phyloP scores from a whole-genome alignment of 2,329 filamentous ascomycete genomes.

The Lachnellula arida region DNA sequence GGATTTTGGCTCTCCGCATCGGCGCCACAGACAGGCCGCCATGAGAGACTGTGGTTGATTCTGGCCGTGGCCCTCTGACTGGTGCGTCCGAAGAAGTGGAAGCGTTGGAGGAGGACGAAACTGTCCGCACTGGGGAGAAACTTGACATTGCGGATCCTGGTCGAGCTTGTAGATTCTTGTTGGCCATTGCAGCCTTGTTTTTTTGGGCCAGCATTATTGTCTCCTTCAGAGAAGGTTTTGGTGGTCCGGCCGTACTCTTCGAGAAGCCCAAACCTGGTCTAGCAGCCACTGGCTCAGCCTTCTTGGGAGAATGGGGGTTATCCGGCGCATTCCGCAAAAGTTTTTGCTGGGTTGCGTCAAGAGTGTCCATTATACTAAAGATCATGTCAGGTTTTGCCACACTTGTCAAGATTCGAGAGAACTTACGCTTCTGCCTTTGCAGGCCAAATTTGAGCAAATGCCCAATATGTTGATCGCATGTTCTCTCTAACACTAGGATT shows the following conservation, averaged over 20 bases:
- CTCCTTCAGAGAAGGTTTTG: slow-evolving; percentile 70
- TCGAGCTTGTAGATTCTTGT: slow-evolving; percentile 49
- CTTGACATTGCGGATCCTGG: slow-evolving; percentile 62
- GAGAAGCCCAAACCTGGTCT: slow-evolving; percentile 58
- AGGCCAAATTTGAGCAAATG: slow-evolving; percentile 73
- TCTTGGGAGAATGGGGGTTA: slow-evolving; percentile 69
- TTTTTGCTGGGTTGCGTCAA: slow-evolving; percentile 75
- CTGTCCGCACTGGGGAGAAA: slow-evolving; percentile 48
- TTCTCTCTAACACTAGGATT: slow-evolving; percentile 87
- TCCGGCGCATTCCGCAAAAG: slow-evolving; percentile 77
- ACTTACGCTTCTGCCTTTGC: slow-evolving; percentile 68
- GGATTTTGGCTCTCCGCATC: slow-evolving; percentile 52
- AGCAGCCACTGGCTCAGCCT: slow-evolving; percentile 43
- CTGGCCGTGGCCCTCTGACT: slow-evolving; percentile 40
- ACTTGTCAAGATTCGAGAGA: not conserved
- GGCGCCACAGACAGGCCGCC: slow-evolving; percentile 60
- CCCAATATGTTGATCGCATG: slow-evolving; percentile 84
- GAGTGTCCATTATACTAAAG: slow-evolving; percentile 65
- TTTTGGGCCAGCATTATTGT: slow-evolving; percentile 75
- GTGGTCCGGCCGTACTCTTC: slow-evolving; percentile 52
- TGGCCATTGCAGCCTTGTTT: slow-evolving; percentile 47
- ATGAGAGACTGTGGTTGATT: slow-evolving; percentile 35
- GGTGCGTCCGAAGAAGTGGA: slow-evolving; percentile 34
- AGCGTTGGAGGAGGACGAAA: slow-evolving; percentile 32
- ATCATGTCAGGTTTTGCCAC: slow-evolving; percentile 16